Percentiles rank a stretch among this genome's conserved stretches.
phyloP scores from a whole-genome alignment of 2,329 filamentous ascomycete species.

The Sclerotinia borealis region DNA sequence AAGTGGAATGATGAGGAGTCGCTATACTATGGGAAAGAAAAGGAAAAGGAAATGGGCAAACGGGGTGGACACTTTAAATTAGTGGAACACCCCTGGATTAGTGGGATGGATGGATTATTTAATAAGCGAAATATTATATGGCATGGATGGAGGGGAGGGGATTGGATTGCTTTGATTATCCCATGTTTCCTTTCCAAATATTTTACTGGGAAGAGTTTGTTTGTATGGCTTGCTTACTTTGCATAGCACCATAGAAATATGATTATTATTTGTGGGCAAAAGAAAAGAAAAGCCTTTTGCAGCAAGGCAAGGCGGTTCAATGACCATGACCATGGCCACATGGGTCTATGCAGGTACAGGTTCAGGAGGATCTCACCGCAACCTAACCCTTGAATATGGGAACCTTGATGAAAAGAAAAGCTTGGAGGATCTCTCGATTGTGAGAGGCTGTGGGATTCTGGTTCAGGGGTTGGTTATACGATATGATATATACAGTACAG shows the following conservation, averaged over 20 bases:
- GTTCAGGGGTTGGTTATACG: neutral
- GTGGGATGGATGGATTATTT: neutral
- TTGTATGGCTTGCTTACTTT: too few relatives aligned
- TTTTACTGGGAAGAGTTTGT: neutral
- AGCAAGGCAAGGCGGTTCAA: neutral
- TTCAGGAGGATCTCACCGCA: slow-evolving; percentile 5
- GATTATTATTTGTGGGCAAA: neutral
- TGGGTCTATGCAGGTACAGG: slow-evolving; percentile 12
- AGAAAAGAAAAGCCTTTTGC: neutral
- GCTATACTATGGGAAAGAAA: neutral
- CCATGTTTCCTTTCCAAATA: too few relatives aligned
- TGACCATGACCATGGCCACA: too few relatives aligned
- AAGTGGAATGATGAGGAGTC: neutral
- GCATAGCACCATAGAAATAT: neutral
- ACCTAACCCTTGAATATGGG: neutral
- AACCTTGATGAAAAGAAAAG: neutral
- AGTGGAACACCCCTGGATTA: neutral
- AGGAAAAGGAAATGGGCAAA: slow-evolving; percentile 6
- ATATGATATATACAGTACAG: too few relatives aligned
- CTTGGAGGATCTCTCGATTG: neutral
- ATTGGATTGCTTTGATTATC: neutral
- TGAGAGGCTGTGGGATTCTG: neutral
- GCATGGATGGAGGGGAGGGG: neutral
- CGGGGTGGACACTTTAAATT: neutral
- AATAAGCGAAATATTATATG: neutral